phyloP scores from a whole-genome alignment of 768 basidiomycete genomes.

The Mycena belliarum region DNA sequence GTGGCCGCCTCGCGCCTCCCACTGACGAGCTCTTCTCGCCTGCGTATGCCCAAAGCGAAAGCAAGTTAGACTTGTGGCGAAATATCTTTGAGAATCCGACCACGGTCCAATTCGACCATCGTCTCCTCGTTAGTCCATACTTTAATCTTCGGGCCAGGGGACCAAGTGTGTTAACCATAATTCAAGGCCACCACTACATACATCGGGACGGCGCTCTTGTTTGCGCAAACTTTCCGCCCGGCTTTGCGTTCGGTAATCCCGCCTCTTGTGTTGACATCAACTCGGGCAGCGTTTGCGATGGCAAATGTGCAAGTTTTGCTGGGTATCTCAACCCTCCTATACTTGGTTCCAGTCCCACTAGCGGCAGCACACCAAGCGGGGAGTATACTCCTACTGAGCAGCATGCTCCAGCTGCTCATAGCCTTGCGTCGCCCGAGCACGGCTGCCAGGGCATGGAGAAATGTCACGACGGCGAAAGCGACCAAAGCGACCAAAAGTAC shows the following conservation, averaged over 20 bases:
- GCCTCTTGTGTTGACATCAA: conserved; percentile 53
- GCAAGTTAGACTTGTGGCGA: conserved; percentile 83
- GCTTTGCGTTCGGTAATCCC: conserved; percentile 66
- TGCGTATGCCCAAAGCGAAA: conserved; percentile 67
- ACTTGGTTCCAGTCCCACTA: conserved; percentile 89
- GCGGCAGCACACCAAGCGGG: conserved; percentile 96
- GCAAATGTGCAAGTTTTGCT: conserved; percentile 79
- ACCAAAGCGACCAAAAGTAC: neutral
- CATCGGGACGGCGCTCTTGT: conserved; percentile 63
- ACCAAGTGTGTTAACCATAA: neutral
- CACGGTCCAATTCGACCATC: conserved; percentile 96
- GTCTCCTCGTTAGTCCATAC: conserved; percentile 69
- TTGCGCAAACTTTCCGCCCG: conserved; percentile 54
- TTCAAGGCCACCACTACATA: conserved; percentile 85
- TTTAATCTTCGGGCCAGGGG: neutral
- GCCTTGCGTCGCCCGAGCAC: conserved; percentile 68
- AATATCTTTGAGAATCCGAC: conserved; percentile 97
- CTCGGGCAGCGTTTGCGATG: conserved; percentile 69
- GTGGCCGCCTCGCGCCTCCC: conserved; percentile 82
- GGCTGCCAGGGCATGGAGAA: conserved; percentile 65
- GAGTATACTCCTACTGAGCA: conserved; percentile 83
- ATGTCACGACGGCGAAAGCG: conserved; percentile 26
- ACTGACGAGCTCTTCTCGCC: conserved; percentile 77
- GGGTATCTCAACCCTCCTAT: conserved; percentile 75
- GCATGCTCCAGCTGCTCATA: conserved; percentile 75